Percentiles rank a stretch among this genome's conserved stretches.
These are phyloP conservation scores for Exophiala spinifera DNA, from an alignment of 2,329 filamentous ascomycete genomes.

Conservation along the genomic window DNA sequence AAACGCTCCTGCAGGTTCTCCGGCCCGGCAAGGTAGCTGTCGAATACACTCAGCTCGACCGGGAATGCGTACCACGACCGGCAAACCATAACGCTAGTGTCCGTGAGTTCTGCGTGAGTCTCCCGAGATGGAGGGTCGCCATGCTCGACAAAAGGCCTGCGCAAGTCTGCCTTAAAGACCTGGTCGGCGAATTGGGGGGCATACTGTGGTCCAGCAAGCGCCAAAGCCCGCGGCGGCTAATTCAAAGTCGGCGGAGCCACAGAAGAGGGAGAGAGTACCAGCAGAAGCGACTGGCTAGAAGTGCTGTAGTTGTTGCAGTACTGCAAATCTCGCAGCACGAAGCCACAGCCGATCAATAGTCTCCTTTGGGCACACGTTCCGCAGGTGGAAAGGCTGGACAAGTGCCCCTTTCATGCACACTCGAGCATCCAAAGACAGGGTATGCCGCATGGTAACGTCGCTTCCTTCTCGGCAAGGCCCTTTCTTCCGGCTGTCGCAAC, in stretches of 20 bases:
- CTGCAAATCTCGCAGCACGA: neutral
- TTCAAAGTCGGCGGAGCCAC: conserved; percentile 12
- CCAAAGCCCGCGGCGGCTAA: conserved; percentile 23
- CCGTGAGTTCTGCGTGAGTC: conserved; percentile 10
- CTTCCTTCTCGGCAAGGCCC: neutral
- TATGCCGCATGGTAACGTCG: neutral
- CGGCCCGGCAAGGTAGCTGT: neutral
- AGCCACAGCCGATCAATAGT: neutral
- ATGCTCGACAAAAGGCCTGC: conserved; percentile 2
- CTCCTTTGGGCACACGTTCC: neutral
- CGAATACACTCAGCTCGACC: conserved; percentile 2
- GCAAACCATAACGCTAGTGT: neutral
- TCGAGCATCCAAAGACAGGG: neutral
- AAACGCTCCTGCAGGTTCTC: neutral
- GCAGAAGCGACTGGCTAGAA: neutral
- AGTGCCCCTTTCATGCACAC: neutral
- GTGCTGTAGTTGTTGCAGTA: neutral
- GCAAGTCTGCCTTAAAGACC: conserved; percentile 11
- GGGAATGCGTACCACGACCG: neutral
- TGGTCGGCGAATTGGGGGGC: conserved; percentile 11
- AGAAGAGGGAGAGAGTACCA: conserved; percentile 1
- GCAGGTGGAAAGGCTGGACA: neutral
- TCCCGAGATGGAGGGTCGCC: conserved; percentile 6
- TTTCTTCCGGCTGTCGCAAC: neutral
- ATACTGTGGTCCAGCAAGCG: conserved; percentile 20